Evolutionary conservation across 1,284 basidiomycete species (phyloP), one percentile per base, ranked within the genome.

Genomic region (Trichosporon coremiiforme): DNA sequence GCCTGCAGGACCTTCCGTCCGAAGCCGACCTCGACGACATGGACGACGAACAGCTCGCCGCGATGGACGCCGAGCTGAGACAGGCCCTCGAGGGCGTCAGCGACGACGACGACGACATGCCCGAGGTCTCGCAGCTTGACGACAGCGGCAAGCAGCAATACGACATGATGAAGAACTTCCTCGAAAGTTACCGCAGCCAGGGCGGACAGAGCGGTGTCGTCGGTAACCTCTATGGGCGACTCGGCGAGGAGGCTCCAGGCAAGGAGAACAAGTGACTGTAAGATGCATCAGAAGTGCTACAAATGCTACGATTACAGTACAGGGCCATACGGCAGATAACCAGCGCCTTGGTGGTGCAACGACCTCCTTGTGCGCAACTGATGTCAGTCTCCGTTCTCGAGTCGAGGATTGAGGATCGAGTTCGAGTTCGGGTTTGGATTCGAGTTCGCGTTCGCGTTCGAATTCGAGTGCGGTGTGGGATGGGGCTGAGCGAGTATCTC

Each of bases 171-270:
- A 94, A 92, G 82, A 94, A 96, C 82, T 94, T 98, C 83, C 84
- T 98, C 79, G 92, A 96, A 85, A 96, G 94, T 80, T 96, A 93
- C 86, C 93, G 92, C 80, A 90, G 89, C 71, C 95, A 98, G 79
- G 90, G 82, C 10, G 94, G 94, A 7, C 83, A 91, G 67, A 88
- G 92, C 45, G 95, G 95, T 0, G 95, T 94, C 15, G 95, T 95
- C 7, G 88, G 94, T 66, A 95, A 90, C 78, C 85, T 98, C 68
- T 90, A 90, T 47, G 92, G 94, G 63, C 86, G 94, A 72, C 80
- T 98, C 74, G 66, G 63, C 0, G 63, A 68, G 70, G 25, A 55
- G 29, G 55, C 29, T 20, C 12, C 25, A 31, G 31, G 25, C 33
- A 53, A 9, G 41, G 47, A 22, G n/a, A 36, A 31, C 13, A 68